These are phyloP conservation scores for Marasmius oreades DNA, from an alignment of 1,284 basidiomycete genomes.

Conservation along the genomic window DNA sequence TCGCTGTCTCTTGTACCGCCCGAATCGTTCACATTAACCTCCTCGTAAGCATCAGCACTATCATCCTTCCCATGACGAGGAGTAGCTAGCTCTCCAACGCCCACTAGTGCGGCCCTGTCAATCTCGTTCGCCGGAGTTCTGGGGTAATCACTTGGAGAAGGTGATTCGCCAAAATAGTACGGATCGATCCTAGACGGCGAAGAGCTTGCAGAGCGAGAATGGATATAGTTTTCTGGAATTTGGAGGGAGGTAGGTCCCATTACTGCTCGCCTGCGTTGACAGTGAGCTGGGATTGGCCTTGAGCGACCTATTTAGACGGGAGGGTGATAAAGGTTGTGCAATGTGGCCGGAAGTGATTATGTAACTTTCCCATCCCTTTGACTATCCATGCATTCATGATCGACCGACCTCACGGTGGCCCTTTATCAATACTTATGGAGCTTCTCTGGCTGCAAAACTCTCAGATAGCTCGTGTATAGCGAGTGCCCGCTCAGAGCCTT, in stretches of 20 bases:
- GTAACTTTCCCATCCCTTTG: neutral
- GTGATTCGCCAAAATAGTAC: conserved; percentile 76
- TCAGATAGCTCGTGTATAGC: too few relatives aligned
- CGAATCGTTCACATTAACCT: conserved; percentile 35
- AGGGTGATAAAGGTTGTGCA: neutral
- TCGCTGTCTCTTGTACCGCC: conserved; percentile 39
- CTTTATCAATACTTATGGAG: too few relatives aligned
- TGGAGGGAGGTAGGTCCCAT: conserved; percentile 17
- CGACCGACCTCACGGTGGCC: too few relatives aligned
- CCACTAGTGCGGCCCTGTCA: conserved; percentile 86
- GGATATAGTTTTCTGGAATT: conserved; percentile 27
- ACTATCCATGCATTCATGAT: too few relatives aligned
- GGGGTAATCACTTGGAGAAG: conserved; percentile 48
- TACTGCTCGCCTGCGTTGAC: conserved; percentile 4
- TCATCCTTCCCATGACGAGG: conserved; percentile 53
- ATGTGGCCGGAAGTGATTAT: neutral
- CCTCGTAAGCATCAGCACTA: conserved; percentile 35
- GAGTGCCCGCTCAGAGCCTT: too few relatives aligned
- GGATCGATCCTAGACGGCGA: conserved; percentile 73
- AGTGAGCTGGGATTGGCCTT: conserved; percentile 5
- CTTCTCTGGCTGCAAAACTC: too few relatives aligned
- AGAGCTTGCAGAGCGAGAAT: conserved; percentile 54
- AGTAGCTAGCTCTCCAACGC: conserved; percentile 96
- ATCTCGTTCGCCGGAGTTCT: conserved; percentile 79
- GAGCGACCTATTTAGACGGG: neutral